These are phyloP conservation scores for Pseudonitzschia multiseries DNA, from an alignment of 108 stramenopile species.

Conservation along the genomic window DNA sequence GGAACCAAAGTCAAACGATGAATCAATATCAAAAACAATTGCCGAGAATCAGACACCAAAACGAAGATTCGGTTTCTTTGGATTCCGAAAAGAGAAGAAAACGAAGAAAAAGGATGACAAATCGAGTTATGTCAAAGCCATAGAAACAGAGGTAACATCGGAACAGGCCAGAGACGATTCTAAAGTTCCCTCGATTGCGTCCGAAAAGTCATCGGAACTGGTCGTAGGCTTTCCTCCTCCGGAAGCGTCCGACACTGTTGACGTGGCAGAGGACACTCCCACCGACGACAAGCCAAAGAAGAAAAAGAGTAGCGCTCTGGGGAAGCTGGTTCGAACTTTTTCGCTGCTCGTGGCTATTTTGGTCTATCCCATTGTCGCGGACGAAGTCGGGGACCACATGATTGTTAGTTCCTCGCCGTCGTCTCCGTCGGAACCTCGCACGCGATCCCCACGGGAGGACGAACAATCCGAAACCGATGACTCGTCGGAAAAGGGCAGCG, in stretches of 20 bases:
- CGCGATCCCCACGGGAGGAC: neutral
- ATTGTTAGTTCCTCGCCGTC: neutral
- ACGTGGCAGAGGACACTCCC: neutral
- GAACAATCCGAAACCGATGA: neutral
- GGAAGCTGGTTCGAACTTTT: constrained; percentile 2
- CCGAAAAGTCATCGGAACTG: constrained; percentile 2
- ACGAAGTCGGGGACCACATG: constrained; percentile 18
- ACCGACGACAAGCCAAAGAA: neutral
- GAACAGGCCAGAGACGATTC: neutral
- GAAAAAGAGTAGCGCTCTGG: neutral
- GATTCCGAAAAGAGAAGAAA: neutral
- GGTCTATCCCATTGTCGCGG: constrained; percentile 18
- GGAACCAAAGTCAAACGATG: neutral
- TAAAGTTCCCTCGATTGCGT: neutral
- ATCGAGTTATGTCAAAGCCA: neutral
- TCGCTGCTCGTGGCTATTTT: constrained; percentile 17
- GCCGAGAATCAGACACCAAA: neutral
- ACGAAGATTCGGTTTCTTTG: neutral
- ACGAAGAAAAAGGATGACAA: neutral
- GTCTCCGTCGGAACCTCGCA: neutral
- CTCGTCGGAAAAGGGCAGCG: neutral
- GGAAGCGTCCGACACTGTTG: neutral
- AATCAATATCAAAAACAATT: neutral
- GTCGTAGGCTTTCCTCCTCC: constrained; percentile 3
- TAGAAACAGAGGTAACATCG: neutral